Base-by-base conservation (phyloP, 176 grass and related monocot species). In the Triticum dicoccoides region DNA sequence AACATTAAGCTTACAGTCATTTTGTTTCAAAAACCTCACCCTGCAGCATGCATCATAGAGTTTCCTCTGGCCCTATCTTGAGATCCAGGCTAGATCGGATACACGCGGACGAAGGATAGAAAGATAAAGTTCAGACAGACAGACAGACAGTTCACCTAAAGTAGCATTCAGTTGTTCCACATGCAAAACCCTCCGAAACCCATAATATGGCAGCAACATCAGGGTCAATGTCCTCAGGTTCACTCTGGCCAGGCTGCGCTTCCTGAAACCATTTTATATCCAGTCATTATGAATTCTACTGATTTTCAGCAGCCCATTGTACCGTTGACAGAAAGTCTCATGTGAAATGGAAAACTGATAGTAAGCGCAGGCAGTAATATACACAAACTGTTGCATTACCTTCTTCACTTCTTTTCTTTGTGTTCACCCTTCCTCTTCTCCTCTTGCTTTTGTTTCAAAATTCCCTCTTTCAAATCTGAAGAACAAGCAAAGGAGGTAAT, bases 341-440 rank as follows among this genome's bases (percentile, higher is more conserved):
- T 79, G 78, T 78, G 23, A 3, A 73, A 70, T 11, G 4, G 20
- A 69, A 77, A 35, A 32, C 14, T 58, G 21, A 64, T 85, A 74
- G 42, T 17, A 33, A 9, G 32, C 72, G 20, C 5, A 82, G 12
- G 67, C 8, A 58, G 34, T 41, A 17, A 80, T 38, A 58, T 23
- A 41, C 59, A 29, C 61, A 67, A 45, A 33, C 18, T 20, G 35
- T 23, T 54, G 61, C 59, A 38, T 63, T 65, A 95, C 96, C 89
- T 95, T 98, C 81, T 95, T 98, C 86, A 93, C 91, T 85, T 98
- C 93, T 78, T 93, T 91, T 98, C 93, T 77, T 90, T 92, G 34
- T 88, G 93, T 66, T 92, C 78, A 12, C 88, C 84, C 62, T 98
- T 98, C 68, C 85, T 79, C 73, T 95, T 91, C 86, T 98, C 96